A percentile compares a stretch with the other conserved stretches of the same genome.
These are phyloP conservation scores for Asterophora lycoperdoides DNA, from an alignment of 768 basidiomycete species.

Conservation along the genomic window DNA sequence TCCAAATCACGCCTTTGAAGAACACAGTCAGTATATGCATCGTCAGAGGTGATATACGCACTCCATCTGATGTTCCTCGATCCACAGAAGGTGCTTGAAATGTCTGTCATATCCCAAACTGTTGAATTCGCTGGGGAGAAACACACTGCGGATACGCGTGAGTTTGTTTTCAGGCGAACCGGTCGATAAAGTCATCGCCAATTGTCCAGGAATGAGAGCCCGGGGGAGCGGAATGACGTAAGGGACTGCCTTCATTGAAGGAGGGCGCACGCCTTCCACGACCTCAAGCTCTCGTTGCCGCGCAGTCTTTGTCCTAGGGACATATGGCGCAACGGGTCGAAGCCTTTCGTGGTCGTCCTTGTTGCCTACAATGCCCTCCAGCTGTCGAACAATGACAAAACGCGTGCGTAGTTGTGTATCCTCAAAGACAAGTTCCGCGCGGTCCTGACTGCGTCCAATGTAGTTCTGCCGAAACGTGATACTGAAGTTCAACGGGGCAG, in stretches of 20 bases:
- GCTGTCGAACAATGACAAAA: slow-evolving; percentile 46
- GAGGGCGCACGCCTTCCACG: slow-evolving; percentile 40
- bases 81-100: slow-evolving; percentile 53
- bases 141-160: slow-evolving; percentile 26
- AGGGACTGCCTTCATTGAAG: slow-evolving; percentile 36
- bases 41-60: slow-evolving; percentile 10
- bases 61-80: slow-evolving; percentile 27
- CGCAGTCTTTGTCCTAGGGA: slow-evolving; percentile 25
- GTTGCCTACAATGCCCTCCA: slow-evolving; percentile 44
- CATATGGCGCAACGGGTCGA: slow-evolving; percentile 42
- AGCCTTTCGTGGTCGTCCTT: slow-evolving; percentile 42
- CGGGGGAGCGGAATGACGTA: slow-evolving; percentile 38
- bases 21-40: neutral
- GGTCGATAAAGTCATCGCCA: slow-evolving; percentile 29
- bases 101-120: slow-evolving; percentile 37
- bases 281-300: slow-evolving; percentile 32
- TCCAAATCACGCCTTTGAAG: slow-evolving; percentile 35
- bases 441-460: slow-evolving; percentile 49
- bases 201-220: slow-evolving; percentile 33
- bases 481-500: slow-evolving; percentile 23
- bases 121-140: slow-evolving; percentile 38
- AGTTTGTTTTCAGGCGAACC: slow-evolving; percentile 27
- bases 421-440: slow-evolving; percentile 49
- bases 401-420: slow-evolving; percentile 37
- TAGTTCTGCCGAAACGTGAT: slow-evolving; percentile 31